phyloP scores from a whole-genome alignment of 2,329 filamentous ascomycete species.

The Pestalotiopsis sp. region DNA sequence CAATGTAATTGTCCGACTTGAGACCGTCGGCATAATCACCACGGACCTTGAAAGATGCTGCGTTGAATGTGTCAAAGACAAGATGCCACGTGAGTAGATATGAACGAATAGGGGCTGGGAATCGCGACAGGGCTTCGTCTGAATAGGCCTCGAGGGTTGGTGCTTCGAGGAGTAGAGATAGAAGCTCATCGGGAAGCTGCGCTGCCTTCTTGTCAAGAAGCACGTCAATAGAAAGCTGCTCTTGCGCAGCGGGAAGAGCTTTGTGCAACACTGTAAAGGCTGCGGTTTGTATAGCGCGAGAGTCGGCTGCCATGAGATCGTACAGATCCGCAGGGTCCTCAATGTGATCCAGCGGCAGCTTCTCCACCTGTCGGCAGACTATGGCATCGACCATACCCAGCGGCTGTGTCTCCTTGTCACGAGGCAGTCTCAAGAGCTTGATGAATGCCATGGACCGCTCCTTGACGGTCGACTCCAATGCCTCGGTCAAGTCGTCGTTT shows the following conservation, averaged over 20 bases:
- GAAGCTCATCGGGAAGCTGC: conserved; percentile 78
- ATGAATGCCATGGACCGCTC: conserved; percentile 62
- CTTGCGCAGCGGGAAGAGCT: conserved; percentile 77
- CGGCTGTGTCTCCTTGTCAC: conserved; percentile 60
- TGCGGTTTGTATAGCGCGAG: conserved; percentile 74
- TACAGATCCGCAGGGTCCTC: conserved; percentile 72
- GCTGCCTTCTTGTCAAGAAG: conserved; percentile 73
- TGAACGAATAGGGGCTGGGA: conserved; percentile 71
- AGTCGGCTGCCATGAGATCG: conserved; percentile 75
- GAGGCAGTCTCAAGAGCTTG: conserved; percentile 60
- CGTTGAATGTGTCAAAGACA: conserved; percentile 82
- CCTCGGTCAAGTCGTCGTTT: conserved; percentile 86
- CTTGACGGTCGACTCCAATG: conserved; percentile 63
- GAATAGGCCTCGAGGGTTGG: conserved; percentile 71
- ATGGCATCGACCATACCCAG: conserved; percentile 76
- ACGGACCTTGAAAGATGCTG: conserved; percentile 80
- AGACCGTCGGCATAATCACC: conserved; percentile 80
- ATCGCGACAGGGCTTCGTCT: conserved; percentile 66
- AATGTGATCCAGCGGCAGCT: conserved; percentile 64
- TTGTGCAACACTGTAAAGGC: conserved; percentile 81
- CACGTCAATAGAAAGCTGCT: conserved; percentile 79
- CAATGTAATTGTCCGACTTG: conserved; percentile 71
- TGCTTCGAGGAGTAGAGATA: conserved; percentile 81
- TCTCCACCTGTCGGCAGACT: conserved; percentile 69
- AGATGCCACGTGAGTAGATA: conserved; percentile 91